These are phyloP conservation scores for Cyclospora cayetanensis DNA, from an alignment of 169 alveolate species.

Conservation along the genomic window DNA sequence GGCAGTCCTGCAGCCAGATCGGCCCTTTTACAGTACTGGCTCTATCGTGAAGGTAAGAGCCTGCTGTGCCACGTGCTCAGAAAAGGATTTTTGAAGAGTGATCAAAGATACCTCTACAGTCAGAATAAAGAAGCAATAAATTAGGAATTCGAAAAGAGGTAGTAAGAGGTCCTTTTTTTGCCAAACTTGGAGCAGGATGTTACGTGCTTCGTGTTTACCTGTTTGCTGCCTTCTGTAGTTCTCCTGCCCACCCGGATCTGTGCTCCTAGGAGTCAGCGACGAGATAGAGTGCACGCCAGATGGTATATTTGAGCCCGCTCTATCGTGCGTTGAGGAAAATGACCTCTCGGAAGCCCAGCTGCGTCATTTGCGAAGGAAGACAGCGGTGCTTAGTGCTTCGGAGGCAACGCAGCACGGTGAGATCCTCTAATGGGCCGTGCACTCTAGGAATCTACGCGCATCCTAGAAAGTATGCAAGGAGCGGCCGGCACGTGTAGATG, in stretches of 20 bases:
- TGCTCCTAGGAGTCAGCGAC: slow-evolving; percentile 3
- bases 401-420: neutral
- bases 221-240: slow-evolving; percentile 7
- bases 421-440: too few relatives aligned
- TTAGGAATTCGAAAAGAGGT: too few relatives aligned
- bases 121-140: too few relatives aligned
- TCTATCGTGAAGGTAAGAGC: slow-evolving; percentile 11
- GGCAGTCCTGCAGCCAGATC: slow-evolving; percentile 34
- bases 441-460: too few relatives aligned
- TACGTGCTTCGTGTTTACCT: too few relatives aligned
- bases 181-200: too few relatives aligned
- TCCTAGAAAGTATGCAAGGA: too few relatives aligned
- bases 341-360: neutral
- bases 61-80: too few relatives aligned
- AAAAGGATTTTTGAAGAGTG: too few relatives aligned
- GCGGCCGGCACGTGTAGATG: too few relatives aligned
- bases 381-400: neutral
- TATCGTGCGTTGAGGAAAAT: neutral
- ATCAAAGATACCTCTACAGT: too few relatives aligned
- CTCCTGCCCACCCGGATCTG: neutral
- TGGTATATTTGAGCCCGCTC: neutral
- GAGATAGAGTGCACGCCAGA: neutral
- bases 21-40: slow-evolving; percentile 63
- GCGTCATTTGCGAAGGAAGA: neutral
- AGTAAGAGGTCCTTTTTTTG: too few relatives aligned